Conservation (phyloP, 2,329 filamentous ascomycete genomes). For the Rutstroemia sp. region DNA sequence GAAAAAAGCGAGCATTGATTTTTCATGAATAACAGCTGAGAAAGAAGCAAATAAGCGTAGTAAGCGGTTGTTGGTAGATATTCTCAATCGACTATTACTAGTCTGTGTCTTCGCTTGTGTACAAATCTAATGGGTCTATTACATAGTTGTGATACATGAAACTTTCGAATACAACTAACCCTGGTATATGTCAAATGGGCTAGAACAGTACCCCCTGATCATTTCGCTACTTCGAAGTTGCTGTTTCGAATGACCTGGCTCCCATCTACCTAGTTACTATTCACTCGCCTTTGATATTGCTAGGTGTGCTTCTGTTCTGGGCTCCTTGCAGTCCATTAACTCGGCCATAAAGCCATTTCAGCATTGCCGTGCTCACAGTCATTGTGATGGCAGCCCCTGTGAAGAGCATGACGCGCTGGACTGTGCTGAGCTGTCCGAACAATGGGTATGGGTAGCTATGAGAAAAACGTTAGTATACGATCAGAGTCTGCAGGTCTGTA, state of each 20-base stretch:
- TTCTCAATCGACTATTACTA: too few species aligned
- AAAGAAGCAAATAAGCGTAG: too few species aligned
- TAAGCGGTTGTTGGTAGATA: too few species aligned
- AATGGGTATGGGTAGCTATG: slow-evolving; percentile 79
- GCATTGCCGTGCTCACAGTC: slow-evolving; percentile 57
- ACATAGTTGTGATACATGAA: too few species aligned
- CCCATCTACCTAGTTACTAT: not conserved
- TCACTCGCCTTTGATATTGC: slow-evolving; percentile 6
- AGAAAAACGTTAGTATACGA: slow-evolving; percentile 2
- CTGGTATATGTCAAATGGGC: too few species aligned
- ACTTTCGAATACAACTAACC: too few species aligned
- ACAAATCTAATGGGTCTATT: too few species aligned
- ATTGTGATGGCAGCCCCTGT: slow-evolving; percentile 62
- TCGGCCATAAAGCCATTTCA: slow-evolving; percentile 64
- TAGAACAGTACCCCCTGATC: not conserved
- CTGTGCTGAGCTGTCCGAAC: slow-evolving; percentile 60
- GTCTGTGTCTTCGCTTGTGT: too few species aligned
- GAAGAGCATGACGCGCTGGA: slow-evolving; percentile 63
- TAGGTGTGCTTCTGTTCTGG: slow-evolving; percentile 23
- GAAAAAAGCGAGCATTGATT: not conserved
- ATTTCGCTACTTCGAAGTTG: not conserved
- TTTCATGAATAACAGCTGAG: too few species aligned
- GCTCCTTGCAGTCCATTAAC: slow-evolving; percentile 51
- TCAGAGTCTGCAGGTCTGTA: too few species aligned
- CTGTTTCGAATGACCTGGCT: not conserved